These are phyloP conservation scores for Pseudogymnoascus verrucosus DNA, from an alignment of 2,329 filamentous ascomycete genomes.

Conservation along the genomic window DNA sequence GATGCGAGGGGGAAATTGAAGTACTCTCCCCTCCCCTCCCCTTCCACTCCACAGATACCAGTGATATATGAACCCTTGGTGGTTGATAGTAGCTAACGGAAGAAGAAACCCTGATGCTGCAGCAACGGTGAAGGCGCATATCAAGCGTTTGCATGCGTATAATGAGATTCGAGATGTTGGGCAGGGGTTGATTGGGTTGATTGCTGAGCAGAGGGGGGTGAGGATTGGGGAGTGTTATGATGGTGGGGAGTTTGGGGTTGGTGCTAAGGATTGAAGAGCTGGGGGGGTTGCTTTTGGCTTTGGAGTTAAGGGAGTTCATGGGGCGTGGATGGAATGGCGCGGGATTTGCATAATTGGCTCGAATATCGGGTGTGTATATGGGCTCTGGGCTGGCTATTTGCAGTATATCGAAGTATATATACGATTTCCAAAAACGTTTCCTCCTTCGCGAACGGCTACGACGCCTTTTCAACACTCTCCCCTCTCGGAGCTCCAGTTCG, in stretches of 20 bases:
- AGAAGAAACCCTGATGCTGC: conserved; percentile 23
- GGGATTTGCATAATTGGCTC: neutral
- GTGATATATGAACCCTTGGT: neutral
- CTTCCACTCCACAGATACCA: neutral
- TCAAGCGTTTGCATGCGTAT: conserved; percentile 57
- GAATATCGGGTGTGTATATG: neutral
- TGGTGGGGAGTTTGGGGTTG: conserved; percentile 26
- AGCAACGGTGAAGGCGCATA: conserved; percentile 52
- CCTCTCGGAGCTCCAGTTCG: neutral
- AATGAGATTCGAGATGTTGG: conserved; percentile 65
- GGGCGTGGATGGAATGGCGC: neutral
- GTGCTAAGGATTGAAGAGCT: conserved; percentile 21
- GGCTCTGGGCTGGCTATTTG: neutral
- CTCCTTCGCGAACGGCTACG: neutral
- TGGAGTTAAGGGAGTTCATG: neutral
- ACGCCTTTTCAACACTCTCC: neutral
- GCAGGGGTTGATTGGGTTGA: conserved; percentile 56
- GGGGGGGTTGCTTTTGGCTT: neutral
- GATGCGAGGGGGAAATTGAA: conserved; percentile 28
- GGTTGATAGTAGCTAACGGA: neutral
- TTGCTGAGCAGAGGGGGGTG: conserved; percentile 56
- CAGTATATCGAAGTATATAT: neutral
- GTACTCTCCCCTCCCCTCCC: conserved; percentile 19
- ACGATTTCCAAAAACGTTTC: neutral
- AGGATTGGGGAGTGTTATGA: conserved; percentile 28